Conservation (phyloP, 306 rosid species). For the Quercus bicolor region DNA sequence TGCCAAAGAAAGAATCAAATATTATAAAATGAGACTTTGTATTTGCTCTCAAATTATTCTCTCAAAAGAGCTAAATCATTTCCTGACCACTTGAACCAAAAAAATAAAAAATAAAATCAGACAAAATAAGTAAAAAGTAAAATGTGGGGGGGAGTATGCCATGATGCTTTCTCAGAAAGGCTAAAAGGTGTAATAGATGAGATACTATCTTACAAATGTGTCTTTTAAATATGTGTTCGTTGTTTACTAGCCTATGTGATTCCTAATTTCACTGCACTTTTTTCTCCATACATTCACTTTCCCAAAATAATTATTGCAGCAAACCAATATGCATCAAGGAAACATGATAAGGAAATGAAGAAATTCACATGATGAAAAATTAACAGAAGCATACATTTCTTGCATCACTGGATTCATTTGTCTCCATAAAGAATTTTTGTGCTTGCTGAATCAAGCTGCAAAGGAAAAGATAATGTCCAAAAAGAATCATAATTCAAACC, state of each 20-base stretch:
- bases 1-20: conserved; percentile 30
- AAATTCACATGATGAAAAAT: conserved; percentile 17
- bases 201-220: background rate
- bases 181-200: background rate
- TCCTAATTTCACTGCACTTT: conserved; percentile 12
- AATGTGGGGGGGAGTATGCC: conserved; percentile 1
- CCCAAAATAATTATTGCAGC: conserved; percentile 7
- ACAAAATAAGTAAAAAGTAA: conserved; percentile 1
- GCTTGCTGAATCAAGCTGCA: conserved; percentile 92
- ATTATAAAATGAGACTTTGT: conserved; percentile 15
- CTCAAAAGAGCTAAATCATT: conserved; percentile 8
- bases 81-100: conserved; percentile 7
- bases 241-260: background rate
- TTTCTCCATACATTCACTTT: conserved; percentile 6
- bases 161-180: background rate
- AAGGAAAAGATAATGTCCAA: conserved; percentile 27
- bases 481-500: conserved; percentile 25
- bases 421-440: conserved; percentile 70
- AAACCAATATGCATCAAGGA: conserved; percentile 5
- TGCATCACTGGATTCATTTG: conserved; percentile 68
- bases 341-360: conserved; percentile 15
- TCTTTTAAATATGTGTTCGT: conserved; percentile 2
- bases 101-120: conserved; percentile 12
- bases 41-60: background rate
- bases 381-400: conserved; percentile 72